phyloP scores from a whole-genome alignment of 2,329 filamentous ascomycete genomes.

The Pseudonectria foliicola region DNA sequence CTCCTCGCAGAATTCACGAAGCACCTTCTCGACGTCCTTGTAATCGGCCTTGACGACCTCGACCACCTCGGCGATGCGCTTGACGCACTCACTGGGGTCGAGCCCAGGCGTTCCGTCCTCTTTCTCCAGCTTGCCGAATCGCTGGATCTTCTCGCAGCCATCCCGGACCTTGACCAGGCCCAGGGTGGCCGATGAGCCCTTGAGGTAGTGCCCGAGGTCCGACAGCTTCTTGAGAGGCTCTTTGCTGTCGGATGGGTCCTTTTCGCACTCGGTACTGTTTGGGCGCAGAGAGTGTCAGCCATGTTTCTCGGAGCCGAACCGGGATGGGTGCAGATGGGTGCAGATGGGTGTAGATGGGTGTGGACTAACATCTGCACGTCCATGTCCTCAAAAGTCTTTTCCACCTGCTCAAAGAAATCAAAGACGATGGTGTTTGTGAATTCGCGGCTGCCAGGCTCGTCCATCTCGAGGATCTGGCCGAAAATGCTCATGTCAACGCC shows the following conservation, averaged over 20 bases:
- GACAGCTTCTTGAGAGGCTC: conserved; percentile 70
- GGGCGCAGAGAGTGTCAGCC: conserved; percentile 3
- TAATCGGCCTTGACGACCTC: conserved; percentile 70
- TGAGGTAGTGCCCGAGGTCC: conserved; percentile 86
- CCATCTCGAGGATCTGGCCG: conserved; percentile 96
- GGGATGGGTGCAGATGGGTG: not conserved
- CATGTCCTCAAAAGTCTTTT: conserved; percentile 81
- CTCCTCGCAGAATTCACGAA: conserved; percentile 58
- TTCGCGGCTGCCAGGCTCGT: conserved; percentile 78
- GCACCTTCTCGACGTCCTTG: conserved; percentile 59
- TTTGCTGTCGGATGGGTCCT: too few species aligned
- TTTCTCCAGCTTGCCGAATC: conserved; percentile 78
- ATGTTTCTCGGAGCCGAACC: not conserved
- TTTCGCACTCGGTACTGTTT: conserved; percentile 43
- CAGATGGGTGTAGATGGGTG: not conserved
- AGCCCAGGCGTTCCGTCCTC: conserved; percentile 62
- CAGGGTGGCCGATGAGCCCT: conserved; percentile 91
- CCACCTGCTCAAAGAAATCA: conserved; percentile 88
- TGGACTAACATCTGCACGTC: conserved; percentile 70
- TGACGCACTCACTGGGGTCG: conserved; percentile 61
- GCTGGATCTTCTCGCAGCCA: conserved; percentile 92
- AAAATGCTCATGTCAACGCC: conserved; percentile 76
- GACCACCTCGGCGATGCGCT: conserved; percentile 64
- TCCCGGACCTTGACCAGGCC: conserved; percentile 88
- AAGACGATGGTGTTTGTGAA: conserved; percentile 86